Evolutionary conservation across 768 basidiomycete species (phyloP), one percentile per base, ranked within the genome.

Genomic region (Cyathus striatus): DNA sequence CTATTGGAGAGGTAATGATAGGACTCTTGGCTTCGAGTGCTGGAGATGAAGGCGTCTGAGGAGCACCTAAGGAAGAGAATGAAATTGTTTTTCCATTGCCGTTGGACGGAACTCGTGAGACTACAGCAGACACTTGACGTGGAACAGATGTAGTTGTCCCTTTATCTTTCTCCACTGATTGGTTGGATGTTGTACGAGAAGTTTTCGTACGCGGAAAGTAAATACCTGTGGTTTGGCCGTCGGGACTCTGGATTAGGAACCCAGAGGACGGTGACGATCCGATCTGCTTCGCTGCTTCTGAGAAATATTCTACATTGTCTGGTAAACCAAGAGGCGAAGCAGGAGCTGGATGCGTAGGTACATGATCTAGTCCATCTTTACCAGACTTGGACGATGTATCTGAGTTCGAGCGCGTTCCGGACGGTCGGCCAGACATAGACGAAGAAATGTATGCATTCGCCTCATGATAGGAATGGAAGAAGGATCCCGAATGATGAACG

Each of bases 171-270:
- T 81, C 80, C 64, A 73, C 71, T 6, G 60, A 54, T 20, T 62
- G 63, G 34, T 65, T 68, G 12, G 65, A 64, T 16, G 60, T 50
- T 30, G 58, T 64, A 40, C 61, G 53, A 6, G 55, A 59, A 10
- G 49, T 70, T 59, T 65, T 78, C 49, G 48, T 66, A 23, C 76
- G 72, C 2, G 94, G 95, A 64, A 98, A 99, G 68, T 93, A 90
- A 44, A 99, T 94, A 9, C 93, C 95, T n/a, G 90, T 77, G 2
- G 91, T 89, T 51, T 91, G 83, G 0, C 95, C 95, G 59, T 95
- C 92, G 2, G 92, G 90, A 55, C 85, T 90, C 51, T 94, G 89
- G 26, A 98, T 86, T 40, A 97, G 76, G 5, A 95, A 73, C 0
- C 94, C 94, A 9, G 90, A 88, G 4, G 87, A 84, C 3, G 87